These are phyloP conservation scores for Asterochloris sp. DNA, from an alignment of 139 green algal species.

Conservation along the genomic window DNA sequence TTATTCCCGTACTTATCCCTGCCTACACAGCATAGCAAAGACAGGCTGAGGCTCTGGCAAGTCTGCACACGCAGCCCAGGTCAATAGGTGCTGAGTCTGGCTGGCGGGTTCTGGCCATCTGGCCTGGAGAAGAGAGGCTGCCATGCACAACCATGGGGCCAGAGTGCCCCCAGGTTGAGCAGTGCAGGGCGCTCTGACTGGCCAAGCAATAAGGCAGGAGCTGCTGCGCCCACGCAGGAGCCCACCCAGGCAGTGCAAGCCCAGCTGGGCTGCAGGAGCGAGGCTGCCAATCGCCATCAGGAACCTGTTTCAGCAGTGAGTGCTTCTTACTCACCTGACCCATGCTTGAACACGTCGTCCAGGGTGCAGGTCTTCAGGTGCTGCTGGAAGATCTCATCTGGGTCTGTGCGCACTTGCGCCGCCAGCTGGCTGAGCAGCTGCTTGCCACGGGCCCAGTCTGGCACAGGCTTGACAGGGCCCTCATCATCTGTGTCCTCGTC, in stretches of 20 bases:
- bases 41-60: not conserved
- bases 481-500: conserved; percentile 52
- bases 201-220: too few relatives aligned
- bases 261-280: too few relatives aligned
- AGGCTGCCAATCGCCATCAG: too few relatives aligned
- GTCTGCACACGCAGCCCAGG: not conserved
- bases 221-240: too few relatives aligned
- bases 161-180: too few relatives aligned
- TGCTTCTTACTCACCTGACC: not conserved
- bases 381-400: conserved; percentile 69
- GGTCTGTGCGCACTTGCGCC: conserved; percentile 52
- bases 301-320: too few relatives aligned
- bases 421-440: conserved; percentile 43
- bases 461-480: conserved; percentile 59
- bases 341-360: conserved; percentile 57
- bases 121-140: too few relatives aligned
- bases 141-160: too few relatives aligned
- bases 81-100: not conserved
- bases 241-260: too few relatives aligned
- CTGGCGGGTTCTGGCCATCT: too few relatives aligned
- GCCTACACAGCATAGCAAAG: not conserved
- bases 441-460: conserved; percentile 57
- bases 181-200: too few relatives aligned
- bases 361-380: conserved; percentile 67
- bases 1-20: conserved; percentile 25